Base-by-base conservation (phyloP, 2,329 filamentous ascomycete genomes). In the Raffaelea arxii region DNA sequence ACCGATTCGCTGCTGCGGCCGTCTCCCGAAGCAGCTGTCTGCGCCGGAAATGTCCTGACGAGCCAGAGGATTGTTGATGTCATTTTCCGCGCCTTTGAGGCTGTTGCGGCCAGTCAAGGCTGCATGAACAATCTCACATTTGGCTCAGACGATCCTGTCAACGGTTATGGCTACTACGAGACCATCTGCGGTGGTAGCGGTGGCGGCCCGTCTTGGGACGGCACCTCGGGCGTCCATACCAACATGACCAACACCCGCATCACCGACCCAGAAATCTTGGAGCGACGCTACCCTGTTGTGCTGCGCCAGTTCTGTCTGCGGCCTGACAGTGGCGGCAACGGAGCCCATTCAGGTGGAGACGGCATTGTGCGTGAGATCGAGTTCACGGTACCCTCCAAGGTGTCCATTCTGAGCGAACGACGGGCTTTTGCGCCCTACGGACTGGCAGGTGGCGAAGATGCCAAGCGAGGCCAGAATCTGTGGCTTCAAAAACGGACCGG, bases 11-110 rank as follows among this genome's bases (percentile, higher is more conserved):
- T 66, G n/a, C 56, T 67, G 2, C 60, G 60, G 19, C 65, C 65
- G 2, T 57, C 43, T 3, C 19, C 43, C 30, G 47, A 35, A 6
- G 49, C 55, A 0, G 55, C 63, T 0, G 49, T 55, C 25, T 63
- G 59, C 2, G 64, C 56, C 82, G 87, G 1, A 52, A 63, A 53
- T 44, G 40, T 46, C 11, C 23, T 52, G 4, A 61, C 60, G 4
- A 60, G 56, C 11, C 61, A 64, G 50, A 57, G 62, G 7, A 57
- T 64, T 2, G 58, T 60, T 4, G 62, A 64, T 25, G 50, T 59
- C 0, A 59, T 65, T n/a, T 51, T 66, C 9, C 50, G 54, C 1
- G 59, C 58, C 3, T 64, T 64, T 22, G 49, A 46, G n/a, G 49
- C 45, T 18, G 50, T 51, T 9, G 56, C 54, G 1, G 61, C 60